Base-by-base conservation (phyloP, 768 basidiomycete species). In the Boletus coccyginus region DNA sequence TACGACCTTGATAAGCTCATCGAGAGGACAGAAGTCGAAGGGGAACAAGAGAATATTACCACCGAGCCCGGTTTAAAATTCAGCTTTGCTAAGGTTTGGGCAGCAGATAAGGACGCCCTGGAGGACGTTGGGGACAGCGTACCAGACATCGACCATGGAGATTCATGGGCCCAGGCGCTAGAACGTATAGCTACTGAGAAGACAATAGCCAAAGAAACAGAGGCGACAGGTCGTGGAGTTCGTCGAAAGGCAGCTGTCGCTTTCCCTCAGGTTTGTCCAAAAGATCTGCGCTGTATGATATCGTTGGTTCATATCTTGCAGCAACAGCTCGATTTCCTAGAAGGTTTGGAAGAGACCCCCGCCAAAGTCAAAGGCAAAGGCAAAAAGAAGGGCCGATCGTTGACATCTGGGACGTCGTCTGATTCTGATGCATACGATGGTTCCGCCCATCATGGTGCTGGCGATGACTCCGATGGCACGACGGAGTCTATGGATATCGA, bases 41-140 rank as follows among this genome's bases (percentile, higher is more conserved):
- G 74, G 56, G 85, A 82, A 13, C 81, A 85, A 27, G 70, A 80
- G 50, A 78, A 80, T 48, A 69, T 72, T 19, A 67, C 76, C 6
- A 80, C 78, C 55, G 80, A 81, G 45, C 73, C 79, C n/a, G 76
- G 77, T 38, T 70, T 85, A 32, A 76, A 83, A 10, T 97, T 98
- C 69, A 83, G 82, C 7, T 96, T 95, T 65, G 94, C 95, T 12
- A 94, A 95, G 69, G 81, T 98, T 42, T 98, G 95, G 95, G 83
- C 88, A 1, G 85, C 88, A 24, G 85, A 88, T 57, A 87, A 88
- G 66, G 87, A 87, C 52, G 65, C 75, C 3, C 70, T 91, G 46
- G 88, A 88, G 66, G 88, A 90, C 16, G 66, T 92, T 21, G 78
- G 74, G 35, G 88, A 88, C 45, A 77, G 74, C 7, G 64, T 77